Conservation (phyloP, 306 rosid genomes). For the Vigna angularis region DNA sequence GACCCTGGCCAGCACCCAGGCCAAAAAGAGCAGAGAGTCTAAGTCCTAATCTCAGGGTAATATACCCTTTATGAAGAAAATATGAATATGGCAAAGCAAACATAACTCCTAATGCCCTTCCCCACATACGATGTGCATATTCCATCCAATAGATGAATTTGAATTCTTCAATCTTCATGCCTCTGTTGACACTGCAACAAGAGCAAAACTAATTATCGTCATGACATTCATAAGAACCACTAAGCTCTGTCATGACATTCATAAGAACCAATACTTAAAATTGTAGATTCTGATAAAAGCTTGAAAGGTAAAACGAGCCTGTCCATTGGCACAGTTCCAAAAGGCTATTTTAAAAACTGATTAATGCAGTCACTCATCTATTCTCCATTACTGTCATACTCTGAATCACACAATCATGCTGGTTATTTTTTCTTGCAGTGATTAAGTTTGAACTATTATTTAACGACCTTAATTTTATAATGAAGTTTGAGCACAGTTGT, state of each 20-base stretch:
- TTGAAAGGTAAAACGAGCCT: constrained; percentile 5
- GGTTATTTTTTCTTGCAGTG: not conserved
- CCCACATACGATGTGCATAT: constrained; percentile 98
- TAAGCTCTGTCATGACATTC: constrained; percentile 34
- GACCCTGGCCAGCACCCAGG: constrained; percentile 93
- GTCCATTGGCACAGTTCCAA: not conserved
- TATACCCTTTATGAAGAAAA: constrained; percentile 86
- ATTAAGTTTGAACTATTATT: not conserved
- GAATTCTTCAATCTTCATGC: constrained; percentile 62
- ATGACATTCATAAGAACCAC: constrained; percentile 13
- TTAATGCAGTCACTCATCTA: not conserved
- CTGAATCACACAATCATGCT: not conserved
- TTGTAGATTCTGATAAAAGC: not conserved
- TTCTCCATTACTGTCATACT: not conserved
- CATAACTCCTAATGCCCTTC: constrained; percentile 82
- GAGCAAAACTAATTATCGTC: constrained; percentile 30
- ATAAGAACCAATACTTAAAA: not conserved
- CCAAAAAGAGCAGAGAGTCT: constrained; percentile 74
- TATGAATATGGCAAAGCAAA: constrained; percentile 93
- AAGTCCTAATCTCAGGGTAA: constrained; percentile 77
- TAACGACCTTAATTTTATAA: not conserved
- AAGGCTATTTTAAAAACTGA: not conserved
- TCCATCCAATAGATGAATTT: constrained; percentile 73
- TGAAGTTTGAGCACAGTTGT: not conserved
- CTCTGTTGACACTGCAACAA: constrained; percentile 57